Evolutionary conservation across 2,329 filamentous ascomycete species (phyloP), one percentile per base, ranked within the genome.

Genomic region (Cercospora sojina): DNA sequence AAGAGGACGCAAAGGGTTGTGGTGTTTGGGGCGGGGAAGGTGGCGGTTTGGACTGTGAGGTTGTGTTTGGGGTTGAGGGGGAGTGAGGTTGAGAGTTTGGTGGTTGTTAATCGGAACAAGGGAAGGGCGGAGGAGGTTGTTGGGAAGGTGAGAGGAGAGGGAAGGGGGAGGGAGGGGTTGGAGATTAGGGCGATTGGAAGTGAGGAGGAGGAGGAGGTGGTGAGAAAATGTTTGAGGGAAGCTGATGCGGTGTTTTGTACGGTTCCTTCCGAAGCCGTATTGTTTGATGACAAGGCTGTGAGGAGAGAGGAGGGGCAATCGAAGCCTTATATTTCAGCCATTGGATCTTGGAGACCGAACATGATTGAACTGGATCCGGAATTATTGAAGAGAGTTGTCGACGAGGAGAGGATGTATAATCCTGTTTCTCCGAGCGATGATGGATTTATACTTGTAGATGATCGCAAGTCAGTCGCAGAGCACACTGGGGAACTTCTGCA

Each of bases 351-450:
- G 59, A 68, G 70, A n/a, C 59, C 73, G 0, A 72, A 82, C 60
- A 85, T 85, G 83, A 77, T 79, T 64, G 83, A 85, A 68, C 72
- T 85, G 31, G 83, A 84, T 64, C 77, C 81, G 0, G 75, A 77
- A 41, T 12, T 83, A 74, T 69, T 83, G 71, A 8, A 78, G n/a
- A 13, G 41, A 6, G 38, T 74, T 1, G 67, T 65, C 3, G 49
- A 58, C 18, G 56, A 66, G 41, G 29, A 16, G 7, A 67, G 65
- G 12, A 18, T 27, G 0, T 67, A 62, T 20, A 41, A 63, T 23
- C 43, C 61, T 23, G 59, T 18, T 13, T 53, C 23, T 10, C 32
- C 23, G 10, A 16, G 53, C 55, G 8, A 59, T 53, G 64, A 62
- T 8, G 69, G 56, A 3, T 62, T 60, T 6, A 67, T 77, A 1